phyloP scores from a whole-genome alignment of 2,329 filamentous ascomycete genomes.

The Colletotrichum gigasporum region DNA sequence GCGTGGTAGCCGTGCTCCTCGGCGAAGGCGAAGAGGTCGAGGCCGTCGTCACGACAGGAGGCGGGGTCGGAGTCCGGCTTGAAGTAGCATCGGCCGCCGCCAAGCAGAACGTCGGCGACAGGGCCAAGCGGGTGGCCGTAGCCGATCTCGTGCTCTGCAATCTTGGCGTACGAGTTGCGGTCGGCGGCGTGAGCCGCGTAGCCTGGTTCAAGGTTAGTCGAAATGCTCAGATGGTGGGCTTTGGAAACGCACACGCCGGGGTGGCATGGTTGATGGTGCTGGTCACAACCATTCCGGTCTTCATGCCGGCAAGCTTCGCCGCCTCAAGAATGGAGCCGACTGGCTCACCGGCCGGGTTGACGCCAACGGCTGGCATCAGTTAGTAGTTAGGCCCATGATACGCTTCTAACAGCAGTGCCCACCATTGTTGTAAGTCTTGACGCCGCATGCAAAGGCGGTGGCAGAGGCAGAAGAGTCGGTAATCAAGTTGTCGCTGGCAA shows the following conservation, averaged over 20 bases:
- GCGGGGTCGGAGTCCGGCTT: slow-evolving; percentile 45
- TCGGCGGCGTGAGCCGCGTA: slow-evolving; percentile 45
- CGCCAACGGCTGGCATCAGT: slow-evolving; percentile 39
- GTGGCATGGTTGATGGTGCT: slow-evolving; percentile 49
- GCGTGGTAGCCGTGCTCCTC: slow-evolving; percentile 45
- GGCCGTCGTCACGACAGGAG: slow-evolving; percentile 47
- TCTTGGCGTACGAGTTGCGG: slow-evolving; percentile 45
- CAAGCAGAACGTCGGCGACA: slow-evolving; percentile 49
- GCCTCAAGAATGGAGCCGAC: slow-evolving; percentile 51
- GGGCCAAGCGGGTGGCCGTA: slow-evolving; percentile 47
- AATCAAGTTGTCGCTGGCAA: slow-evolving; percentile 44
- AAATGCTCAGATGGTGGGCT: neutral
- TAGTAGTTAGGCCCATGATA: neutral
- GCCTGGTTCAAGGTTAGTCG: slow-evolving; percentile 13
- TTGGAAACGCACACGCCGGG: slow-evolving; percentile 36
- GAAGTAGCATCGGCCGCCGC: slow-evolving; percentile 52
- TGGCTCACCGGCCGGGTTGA: slow-evolving; percentile 42
- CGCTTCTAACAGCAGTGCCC: too few relatives aligned
- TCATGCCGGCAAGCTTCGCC: slow-evolving; percentile 48
- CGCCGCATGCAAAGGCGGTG: slow-evolving; percentile 49
- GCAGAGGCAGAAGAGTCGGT: slow-evolving; percentile 51
- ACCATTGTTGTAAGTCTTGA: slow-evolving; percentile 48
- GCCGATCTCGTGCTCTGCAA: slow-evolving; percentile 50
- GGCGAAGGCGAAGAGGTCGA: slow-evolving; percentile 47
- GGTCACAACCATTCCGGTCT: slow-evolving; percentile 52